phyloP scores from a whole-genome alignment of 2,329 filamentous ascomycete genomes.

The Alternaria conjuncta region DNA sequence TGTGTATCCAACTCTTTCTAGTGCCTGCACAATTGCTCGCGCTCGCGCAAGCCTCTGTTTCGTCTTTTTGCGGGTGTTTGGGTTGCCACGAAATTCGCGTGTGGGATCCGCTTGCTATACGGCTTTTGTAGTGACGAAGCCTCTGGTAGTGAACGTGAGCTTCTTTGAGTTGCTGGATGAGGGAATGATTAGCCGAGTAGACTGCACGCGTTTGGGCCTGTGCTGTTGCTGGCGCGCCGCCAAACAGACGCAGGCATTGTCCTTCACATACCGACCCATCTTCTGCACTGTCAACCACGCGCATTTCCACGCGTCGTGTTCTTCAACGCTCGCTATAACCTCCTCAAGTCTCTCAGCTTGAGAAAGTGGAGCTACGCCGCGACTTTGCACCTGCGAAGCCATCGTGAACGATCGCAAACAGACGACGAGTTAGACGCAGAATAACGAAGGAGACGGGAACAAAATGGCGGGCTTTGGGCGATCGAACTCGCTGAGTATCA shows the following conservation, averaged over 20 bases:
- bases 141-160: constrained; percentile 8
- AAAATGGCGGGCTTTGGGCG: constrained; percentile 54
- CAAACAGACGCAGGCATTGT: constrained; percentile 6
- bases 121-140: background rate
- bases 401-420: background rate
- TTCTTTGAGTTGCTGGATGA: constrained; percentile 8
- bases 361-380: background rate
- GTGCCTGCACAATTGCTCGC: background rate
- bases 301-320: background rate
- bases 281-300: background rate
- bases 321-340: background rate
- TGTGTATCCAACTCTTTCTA: background rate
- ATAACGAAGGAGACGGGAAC: background rate
- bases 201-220: constrained; percentile 27
- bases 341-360: background rate
- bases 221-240: constrained; percentile 16
- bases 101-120: background rate
- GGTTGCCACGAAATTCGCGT: background rate
- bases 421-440: background rate
- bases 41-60: background rate
- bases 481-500: constrained; percentile 61
- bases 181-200: constrained; percentile 30
- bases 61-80: background rate
- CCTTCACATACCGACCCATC: constrained; percentile 1
- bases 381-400: background rate